Base-by-base conservation (phyloP, 1,284 basidiomycete genomes). In the Pisolithus thermaeus region DNA sequence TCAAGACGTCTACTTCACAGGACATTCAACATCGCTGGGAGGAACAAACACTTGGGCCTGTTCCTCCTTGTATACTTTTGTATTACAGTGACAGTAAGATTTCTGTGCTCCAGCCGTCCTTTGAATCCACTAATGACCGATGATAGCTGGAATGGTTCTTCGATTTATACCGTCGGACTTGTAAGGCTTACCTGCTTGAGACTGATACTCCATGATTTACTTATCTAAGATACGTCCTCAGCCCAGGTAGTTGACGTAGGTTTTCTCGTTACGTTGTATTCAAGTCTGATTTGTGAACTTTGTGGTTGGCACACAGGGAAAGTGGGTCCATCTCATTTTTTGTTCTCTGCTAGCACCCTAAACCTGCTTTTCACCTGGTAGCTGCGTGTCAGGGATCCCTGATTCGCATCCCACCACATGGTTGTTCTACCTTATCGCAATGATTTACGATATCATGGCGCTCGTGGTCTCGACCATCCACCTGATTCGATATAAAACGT, bases 361-460 rank as follows among this genome's bases (percentile, higher is more conserved):
- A 18, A 11, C 27, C n/a, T 14, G 4, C 14, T 14, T 18, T 27
- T 22, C 23, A 35, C 25, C 4, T 35, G 32, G 20, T 30, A 69
- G 66, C 48, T 69, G 67, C 49, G 60, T 59, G 1, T 58, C 61
- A 5, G 65, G 59, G 5, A 63, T 66, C 47, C 41, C 12, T 16
- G 51, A 51, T 4, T 40, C 56, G 1, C 52, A 58, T 18, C 54
- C 61, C 12, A 57, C 59, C 11, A 61, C 57, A 9, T 50, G 47
- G 47, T 9, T 66, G 8, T 69, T 64, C 55, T 70, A 71, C 52
- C 52, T 70, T 7, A 37, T 61, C 6, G 59, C 64, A 14, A 70
- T 70, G 61, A 20, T 61, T 7, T 71, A 62, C 52, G 70, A 72
- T 50, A 35, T 61, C 20, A 44, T 63, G 35, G 62, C 63, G 5